Percentiles rank a stretch among this genome's conserved stretches.
These are phyloP conservation scores for Achlya hypogyna DNA, from an alignment of 352 stramenopile genomes.

Conservation along the genomic window DNA sequence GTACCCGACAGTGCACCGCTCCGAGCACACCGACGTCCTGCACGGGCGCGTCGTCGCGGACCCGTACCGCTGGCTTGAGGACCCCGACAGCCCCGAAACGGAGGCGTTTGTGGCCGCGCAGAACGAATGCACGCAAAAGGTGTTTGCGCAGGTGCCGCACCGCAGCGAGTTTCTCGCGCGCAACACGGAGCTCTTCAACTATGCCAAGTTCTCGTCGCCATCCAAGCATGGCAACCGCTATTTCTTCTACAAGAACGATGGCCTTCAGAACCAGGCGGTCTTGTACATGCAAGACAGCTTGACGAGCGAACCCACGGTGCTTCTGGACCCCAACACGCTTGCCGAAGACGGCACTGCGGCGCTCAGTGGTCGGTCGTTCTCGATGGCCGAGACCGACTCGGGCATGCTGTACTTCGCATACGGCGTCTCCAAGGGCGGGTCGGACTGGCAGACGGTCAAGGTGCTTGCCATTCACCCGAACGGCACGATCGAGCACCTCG, in stretches of 20 bases:
- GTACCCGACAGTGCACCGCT: not conserved
- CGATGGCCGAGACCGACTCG: conserved; percentile 50
- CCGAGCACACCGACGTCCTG: conserved; percentile 21
- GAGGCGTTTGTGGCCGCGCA: conserved; percentile 71
- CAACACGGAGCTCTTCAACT: conserved; percentile 82
- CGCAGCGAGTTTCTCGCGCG: conserved; percentile 63
- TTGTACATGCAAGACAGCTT: conserved; percentile 80
- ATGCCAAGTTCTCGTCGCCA: conserved; percentile 79
- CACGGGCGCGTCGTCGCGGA: conserved; percentile 25
- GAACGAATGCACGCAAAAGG: conserved; percentile 55
- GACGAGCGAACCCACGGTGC: conserved; percentile 44
- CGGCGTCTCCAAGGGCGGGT: conserved; percentile 68
- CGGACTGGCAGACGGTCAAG: conserved; percentile 83
- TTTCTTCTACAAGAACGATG: conserved; percentile 81
- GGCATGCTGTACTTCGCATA: conserved; percentile 76
- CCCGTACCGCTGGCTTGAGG: conserved; percentile 53
- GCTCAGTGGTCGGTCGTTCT: conserved; percentile 56
- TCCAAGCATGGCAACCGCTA: conserved; percentile 70
- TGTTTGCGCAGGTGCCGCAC: conserved; percentile 51
- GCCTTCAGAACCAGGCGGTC: conserved; percentile 82
- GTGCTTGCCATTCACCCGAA: conserved; percentile 62
- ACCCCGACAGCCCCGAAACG: conserved; percentile 70
- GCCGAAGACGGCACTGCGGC: conserved; percentile 55
- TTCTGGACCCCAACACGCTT: conserved; percentile 79
- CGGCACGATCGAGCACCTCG: conserved; percentile 43